Evolutionary conservation across 768 basidiomycete species (phyloP).

Genomic region (Boletellus ananas): DNA sequence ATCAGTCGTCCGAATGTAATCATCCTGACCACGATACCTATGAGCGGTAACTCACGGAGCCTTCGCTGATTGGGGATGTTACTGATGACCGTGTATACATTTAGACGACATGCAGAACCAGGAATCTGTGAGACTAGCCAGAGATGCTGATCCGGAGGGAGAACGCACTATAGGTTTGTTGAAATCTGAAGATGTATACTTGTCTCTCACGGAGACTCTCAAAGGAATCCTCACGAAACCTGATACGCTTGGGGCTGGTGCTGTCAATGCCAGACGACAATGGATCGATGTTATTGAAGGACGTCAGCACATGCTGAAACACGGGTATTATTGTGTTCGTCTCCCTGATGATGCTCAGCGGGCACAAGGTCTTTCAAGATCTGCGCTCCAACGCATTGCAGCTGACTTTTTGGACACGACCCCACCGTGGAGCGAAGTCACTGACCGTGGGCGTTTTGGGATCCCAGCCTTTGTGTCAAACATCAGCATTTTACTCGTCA

Average conservation of each 20-base stretch:
- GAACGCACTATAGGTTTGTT: conserved; percentile 57
- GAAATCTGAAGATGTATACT: background rate
- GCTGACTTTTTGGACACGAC: conserved; percentile 44
- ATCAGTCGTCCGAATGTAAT: conserved; percentile 51
- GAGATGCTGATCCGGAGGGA: conserved; percentile 48
- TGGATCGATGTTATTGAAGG: conserved; percentile 58
- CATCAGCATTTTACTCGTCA: conserved; percentile 50
- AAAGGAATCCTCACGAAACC: conserved; percentile 70
- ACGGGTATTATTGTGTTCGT: conserved; percentile 65
- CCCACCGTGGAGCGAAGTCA: conserved; percentile 51
- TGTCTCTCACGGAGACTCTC: background rate
- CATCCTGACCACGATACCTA: conserved; percentile 63
- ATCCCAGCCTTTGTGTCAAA: conserved; percentile 47
- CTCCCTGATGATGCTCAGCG: conserved; percentile 61
- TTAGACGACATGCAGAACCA: conserved; percentile 70
- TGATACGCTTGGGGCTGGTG: conserved; percentile 47
- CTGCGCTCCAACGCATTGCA: conserved; percentile 37
- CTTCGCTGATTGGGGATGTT: background rate
- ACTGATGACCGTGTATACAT: background rate
- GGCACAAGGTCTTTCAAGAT: conserved; percentile 30
- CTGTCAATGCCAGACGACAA: conserved; percentile 34
- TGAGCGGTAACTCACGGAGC: conserved; percentile 43
- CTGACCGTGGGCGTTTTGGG: conserved; percentile 49
- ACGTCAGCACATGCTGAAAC: conserved; percentile 41
- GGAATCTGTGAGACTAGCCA: conserved; percentile 51